Conservation (phyloP, 2,329 filamentous ascomycete species). For the Aureobasidium subglaciale region DNA sequence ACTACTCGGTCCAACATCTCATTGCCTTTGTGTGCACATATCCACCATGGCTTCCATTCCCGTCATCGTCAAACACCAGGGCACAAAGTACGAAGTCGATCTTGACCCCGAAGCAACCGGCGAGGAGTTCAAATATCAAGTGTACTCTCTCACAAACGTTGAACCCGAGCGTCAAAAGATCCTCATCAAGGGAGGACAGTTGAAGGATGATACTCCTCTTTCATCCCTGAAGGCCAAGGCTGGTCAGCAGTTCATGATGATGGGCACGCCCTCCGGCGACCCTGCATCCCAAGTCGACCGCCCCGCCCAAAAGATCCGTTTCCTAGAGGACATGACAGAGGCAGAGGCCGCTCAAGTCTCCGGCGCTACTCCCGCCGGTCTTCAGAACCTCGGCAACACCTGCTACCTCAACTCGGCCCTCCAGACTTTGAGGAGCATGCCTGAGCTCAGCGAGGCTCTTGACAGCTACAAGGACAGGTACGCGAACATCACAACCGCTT, state of each 20-base stretch:
- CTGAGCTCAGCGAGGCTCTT: constrained; percentile 80
- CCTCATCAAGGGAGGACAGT: constrained; percentile 83
- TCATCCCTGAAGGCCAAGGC: constrained; percentile 77
- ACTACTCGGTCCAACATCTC: not conserved
- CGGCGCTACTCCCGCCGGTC: constrained; percentile 77
- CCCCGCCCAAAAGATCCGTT: constrained; percentile 76
- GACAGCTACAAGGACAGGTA: constrained; percentile 47
- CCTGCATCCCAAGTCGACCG: constrained; percentile 54
- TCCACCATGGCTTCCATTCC: constrained; percentile 11
- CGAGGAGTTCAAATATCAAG: constrained; percentile 90
- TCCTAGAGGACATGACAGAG: constrained; percentile 96
- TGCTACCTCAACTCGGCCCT: constrained; percentile 97
- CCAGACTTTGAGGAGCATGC: constrained; percentile 82
- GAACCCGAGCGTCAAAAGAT: constrained; percentile 97
- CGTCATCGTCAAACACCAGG: constrained; percentile 93
- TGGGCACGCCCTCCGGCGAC: constrained; percentile 75
- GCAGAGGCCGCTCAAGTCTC: constrained; percentile 77
- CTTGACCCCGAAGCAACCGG: constrained; percentile 77
- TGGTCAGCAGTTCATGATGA: constrained; percentile 88
- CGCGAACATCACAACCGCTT: not conserved
- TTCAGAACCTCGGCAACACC: constrained; percentile 92
- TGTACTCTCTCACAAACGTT: constrained; percentile 91
- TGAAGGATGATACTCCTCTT: constrained; percentile 91
- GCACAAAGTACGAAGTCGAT: constrained; percentile 91
- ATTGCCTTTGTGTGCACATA: not conserved